A percentile compares a stretch with the other conserved stretches of the same genome.
Evolutionary conservation across 2,329 filamentous ascomycete genomes (phyloP).

Genomic region (Gaeumannomyces tritici): DNA sequence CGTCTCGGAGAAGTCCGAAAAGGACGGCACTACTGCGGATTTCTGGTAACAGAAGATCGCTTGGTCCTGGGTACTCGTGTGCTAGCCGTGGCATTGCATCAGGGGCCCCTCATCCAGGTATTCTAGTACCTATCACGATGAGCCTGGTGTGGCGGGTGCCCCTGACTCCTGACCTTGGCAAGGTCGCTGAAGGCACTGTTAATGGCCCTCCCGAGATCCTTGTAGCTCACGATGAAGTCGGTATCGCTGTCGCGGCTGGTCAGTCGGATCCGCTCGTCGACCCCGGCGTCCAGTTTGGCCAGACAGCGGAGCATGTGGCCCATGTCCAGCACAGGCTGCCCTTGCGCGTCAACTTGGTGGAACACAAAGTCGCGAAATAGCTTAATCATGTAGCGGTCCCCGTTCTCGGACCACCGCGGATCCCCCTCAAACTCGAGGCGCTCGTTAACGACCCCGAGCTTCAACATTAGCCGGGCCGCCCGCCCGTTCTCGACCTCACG

Average conservation of each 20-base stretch:
- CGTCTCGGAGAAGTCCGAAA: too few species aligned
- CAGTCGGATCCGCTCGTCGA: slow-evolving; percentile 76
- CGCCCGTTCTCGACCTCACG: slow-evolving; percentile 86
- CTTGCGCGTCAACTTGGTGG: slow-evolving; percentile 82
- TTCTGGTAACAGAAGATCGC: too few species aligned
- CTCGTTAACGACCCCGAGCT: slow-evolving; percentile 83
- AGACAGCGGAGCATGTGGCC: slow-evolving; percentile 80
- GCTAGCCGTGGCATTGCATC: too few species aligned
- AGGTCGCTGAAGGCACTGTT: slow-evolving; percentile 49
- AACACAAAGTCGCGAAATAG: slow-evolving; percentile 96
- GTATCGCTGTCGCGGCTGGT: slow-evolving; percentile 87
- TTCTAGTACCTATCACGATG: background rate
- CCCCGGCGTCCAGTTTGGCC: slow-evolving; percentile 87
- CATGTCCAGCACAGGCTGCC: slow-evolving; percentile 74
- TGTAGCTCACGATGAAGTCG: slow-evolving; percentile 79
- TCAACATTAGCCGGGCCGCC: slow-evolving; percentile 67
- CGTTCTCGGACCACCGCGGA: slow-evolving; percentile 78
- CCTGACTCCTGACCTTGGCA: slow-evolving; percentile 24
- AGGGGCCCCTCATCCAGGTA: background rate
- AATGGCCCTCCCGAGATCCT: slow-evolving; percentile 68
- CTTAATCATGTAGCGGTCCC: slow-evolving; percentile 86
- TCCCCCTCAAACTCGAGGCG: slow-evolving; percentile 69
- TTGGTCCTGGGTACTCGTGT: too few species aligned
- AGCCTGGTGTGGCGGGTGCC: background rate
- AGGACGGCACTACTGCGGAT: too few species aligned